Conservation (phyloP, 1,139 yeast genomes). For the Taphrina pruni region DNA sequence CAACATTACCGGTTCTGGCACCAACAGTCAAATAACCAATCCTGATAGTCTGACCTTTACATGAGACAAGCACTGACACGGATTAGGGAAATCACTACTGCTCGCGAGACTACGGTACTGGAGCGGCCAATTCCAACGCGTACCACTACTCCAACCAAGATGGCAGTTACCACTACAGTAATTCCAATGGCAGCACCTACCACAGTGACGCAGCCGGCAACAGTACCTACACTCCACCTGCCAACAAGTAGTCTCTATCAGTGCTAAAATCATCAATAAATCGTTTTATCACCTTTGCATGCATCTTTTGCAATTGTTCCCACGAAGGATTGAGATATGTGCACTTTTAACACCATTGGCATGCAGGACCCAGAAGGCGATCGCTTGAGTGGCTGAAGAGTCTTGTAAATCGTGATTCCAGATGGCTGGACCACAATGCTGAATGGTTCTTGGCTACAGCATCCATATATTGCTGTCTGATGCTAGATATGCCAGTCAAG, state of each 20-base stretch:
- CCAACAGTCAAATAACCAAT: background rate
- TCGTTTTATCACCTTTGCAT: too few relatives aligned
- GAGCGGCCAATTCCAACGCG: background rate
- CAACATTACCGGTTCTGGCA: background rate
- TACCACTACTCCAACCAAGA: constrained; percentile 18
- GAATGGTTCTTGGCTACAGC: too few relatives aligned
- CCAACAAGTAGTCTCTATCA: background rate
- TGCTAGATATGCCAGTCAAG: too few relatives aligned
- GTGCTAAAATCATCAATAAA: too few relatives aligned
- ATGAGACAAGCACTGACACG: background rate
- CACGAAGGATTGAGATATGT: too few relatives aligned
- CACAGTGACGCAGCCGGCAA: constrained; percentile 4
- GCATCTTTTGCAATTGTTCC: too few relatives aligned
- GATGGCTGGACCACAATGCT: too few relatives aligned
- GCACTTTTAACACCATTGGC: too few relatives aligned
- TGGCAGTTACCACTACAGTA: constrained; percentile 17
- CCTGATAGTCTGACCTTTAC: background rate
- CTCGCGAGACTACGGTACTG: constrained; percentile 6
- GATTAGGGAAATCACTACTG: constrained; percentile 7
- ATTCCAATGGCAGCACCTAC: constrained; percentile 14
- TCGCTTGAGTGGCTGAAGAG: too few relatives aligned
- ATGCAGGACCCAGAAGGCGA: too few relatives aligned
- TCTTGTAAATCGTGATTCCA: too few relatives aligned
- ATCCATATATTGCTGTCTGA: too few relatives aligned
- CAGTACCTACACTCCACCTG: constrained; percentile 2